These are phyloP conservation scores for Penicillium sp. DNA, from an alignment of 2,329 filamentous ascomycete species.

Conservation along the genomic window DNA sequence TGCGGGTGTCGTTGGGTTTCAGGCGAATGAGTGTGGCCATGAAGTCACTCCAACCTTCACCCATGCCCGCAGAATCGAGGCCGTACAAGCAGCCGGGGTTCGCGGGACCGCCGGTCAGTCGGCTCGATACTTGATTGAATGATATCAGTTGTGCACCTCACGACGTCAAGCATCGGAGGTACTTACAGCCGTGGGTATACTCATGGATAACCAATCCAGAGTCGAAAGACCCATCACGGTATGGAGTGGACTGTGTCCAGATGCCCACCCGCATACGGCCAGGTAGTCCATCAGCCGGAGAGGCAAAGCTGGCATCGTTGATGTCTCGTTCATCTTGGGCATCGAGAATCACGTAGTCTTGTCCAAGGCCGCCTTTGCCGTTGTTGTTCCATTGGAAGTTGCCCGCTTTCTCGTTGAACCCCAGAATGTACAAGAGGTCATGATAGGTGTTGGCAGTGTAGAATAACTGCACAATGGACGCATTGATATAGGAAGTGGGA, in stretches of 20 bases:
- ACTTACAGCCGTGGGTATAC: constrained; percentile 2
- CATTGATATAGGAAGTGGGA: not conserved
- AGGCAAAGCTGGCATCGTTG: not conserved
- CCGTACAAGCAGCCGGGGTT: not conserved
- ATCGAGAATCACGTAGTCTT: not conserved
- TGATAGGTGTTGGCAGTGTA: constrained; percentile 1
- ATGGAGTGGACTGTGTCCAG: not conserved
- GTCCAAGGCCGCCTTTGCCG: not conserved
- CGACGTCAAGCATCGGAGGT: no score
- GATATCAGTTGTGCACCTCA: not conserved
- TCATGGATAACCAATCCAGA: not conserved
- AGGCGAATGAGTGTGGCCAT: not conserved
- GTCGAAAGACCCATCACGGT: constrained; percentile 1
- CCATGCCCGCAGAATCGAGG: not conserved
- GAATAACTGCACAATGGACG: not conserved
- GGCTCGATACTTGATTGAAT: not conserved
- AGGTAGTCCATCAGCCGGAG: not conserved
- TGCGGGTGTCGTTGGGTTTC: not conserved
- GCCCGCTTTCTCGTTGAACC: not conserved
- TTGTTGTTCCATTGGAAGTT: constrained; percentile 3
- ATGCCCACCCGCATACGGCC: not conserved
- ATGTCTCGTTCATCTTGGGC: not conserved
- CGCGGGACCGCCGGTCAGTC: not conserved
- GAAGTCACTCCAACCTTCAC: constrained; percentile 2
- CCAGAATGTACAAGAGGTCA: not conserved